These are phyloP conservation scores for Ephemerocybe angulata DNA, from an alignment of 768 basidiomycete genomes.

Conservation along the genomic window DNA sequence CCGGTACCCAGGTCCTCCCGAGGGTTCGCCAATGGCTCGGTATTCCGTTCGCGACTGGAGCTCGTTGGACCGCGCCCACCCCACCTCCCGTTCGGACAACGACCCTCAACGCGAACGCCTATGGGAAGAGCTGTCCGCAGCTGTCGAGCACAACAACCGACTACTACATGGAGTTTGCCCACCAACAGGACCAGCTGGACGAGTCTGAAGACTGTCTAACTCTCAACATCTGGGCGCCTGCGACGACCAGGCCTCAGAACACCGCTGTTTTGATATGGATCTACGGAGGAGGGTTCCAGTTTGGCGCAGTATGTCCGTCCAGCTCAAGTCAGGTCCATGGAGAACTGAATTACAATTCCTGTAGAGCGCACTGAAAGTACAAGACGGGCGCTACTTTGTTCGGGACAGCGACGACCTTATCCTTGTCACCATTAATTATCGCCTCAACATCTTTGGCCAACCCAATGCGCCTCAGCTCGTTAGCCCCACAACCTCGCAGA, in stretches of 20 bases:
- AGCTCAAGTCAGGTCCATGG: background rate
- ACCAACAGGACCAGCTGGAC: constrained; percentile 22
- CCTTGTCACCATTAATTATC: constrained; percentile 37
- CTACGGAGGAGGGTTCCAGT: constrained; percentile 35
- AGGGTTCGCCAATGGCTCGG: constrained; percentile 35
- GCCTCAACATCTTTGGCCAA: constrained; percentile 38
- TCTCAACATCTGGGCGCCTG: constrained; percentile 39
- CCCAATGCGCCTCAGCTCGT: constrained; percentile 37
- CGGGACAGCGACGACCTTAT: constrained; percentile 32
- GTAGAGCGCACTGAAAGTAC: constrained; percentile 27
- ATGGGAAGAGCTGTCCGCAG: constrained; percentile 30
- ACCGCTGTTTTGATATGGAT: constrained; percentile 36
- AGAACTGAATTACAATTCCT: background rate
- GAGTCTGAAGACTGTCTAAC: constrained; percentile 35
- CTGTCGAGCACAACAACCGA: constrained; percentile 17
- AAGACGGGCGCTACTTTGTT: constrained; percentile 30
- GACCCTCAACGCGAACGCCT: constrained; percentile 23
- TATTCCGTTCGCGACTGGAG: constrained; percentile 31
- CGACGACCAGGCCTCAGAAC: constrained; percentile 25
- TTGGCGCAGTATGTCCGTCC: constrained; percentile 28
- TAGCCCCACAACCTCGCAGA: constrained; percentile 23
- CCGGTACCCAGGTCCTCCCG: constrained; percentile 22
- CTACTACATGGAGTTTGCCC: constrained; percentile 24
- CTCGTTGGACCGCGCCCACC: constrained; percentile 30
- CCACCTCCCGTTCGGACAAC: constrained; percentile 17